Conservation (phyloP, 2,329 filamentous ascomycete species). For the Trichoderma sp. region DNA sequence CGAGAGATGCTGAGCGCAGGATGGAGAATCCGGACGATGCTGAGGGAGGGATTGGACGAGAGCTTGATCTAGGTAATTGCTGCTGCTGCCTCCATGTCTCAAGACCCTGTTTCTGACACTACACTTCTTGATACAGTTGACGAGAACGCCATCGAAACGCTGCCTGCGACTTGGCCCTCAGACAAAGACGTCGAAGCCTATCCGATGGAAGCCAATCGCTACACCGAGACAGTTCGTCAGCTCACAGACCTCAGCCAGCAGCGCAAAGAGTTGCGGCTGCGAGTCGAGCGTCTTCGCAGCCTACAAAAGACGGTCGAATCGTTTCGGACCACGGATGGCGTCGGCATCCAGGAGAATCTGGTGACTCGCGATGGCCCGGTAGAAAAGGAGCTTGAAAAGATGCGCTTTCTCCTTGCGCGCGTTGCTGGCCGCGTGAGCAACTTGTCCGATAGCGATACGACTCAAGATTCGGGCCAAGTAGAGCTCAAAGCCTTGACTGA, state of each 20-base stretch:
- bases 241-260: slow-evolving; percentile 49
- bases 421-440: slow-evolving; percentile 53
- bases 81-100: neutral
- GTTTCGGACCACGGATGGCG: slow-evolving; percentile 27
- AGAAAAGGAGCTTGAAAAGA: slow-evolving; percentile 63
- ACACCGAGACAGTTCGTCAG: slow-evolving; percentile 47
- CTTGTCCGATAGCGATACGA: slow-evolving; percentile 30
- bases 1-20: slow-evolving; percentile 43
- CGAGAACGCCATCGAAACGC: slow-evolving; percentile 42
- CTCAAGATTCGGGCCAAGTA: slow-evolving; percentile 21
- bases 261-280: slow-evolving; percentile 35
- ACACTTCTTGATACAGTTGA: slow-evolving; percentile 33
- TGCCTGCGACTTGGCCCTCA: slow-evolving; percentile 48
- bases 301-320: slow-evolving; percentile 53
- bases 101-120: neutral
- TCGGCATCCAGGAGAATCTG: slow-evolving; percentile 61
- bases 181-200: slow-evolving; percentile 36
- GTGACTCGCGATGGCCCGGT: slow-evolving; percentile 63
- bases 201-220: slow-evolving; percentile 50
- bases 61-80: slow-evolving; percentile 43
- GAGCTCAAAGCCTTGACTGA: slow-evolving; percentile 37
- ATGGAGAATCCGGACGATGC: slow-evolving; percentile 37
- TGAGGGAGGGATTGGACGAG: slow-evolving; percentile 36
- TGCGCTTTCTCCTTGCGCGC: slow-evolving; percentile 60
- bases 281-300: slow-evolving; percentile 46